A percentile compares a stretch with the other conserved stretches of the same genome.
Evolutionary conservation across 2,329 filamentous ascomycete species (phyloP).

Genomic region (Colletotrichum ledebouriae): DNA sequence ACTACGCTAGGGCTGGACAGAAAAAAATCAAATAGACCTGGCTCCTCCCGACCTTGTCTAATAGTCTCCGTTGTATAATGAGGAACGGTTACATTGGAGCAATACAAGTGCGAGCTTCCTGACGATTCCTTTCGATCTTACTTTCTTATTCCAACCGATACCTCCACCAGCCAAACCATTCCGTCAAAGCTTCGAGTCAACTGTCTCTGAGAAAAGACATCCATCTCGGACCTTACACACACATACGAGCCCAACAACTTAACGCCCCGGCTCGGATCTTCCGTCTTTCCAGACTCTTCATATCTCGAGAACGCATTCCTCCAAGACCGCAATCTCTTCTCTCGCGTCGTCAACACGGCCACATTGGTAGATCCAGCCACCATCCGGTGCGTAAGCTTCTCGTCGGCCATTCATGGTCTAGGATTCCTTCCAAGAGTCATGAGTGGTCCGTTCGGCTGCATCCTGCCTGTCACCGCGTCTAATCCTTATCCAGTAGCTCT

Average conservation of each 20-base stretch:
- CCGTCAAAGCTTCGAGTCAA: conserved; percentile 25
- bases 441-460: conserved; percentile 38
- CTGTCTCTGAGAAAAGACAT: background rate
- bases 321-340: background rate
- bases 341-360: background rate
- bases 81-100: conserved; percentile 36
- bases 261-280: background rate
- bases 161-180: conserved; percentile 14
- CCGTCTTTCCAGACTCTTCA: background rate
- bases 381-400: conserved; percentile 29
- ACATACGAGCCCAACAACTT: conserved; percentile 16
- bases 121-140: conserved; percentile 25
- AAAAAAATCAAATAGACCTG: conserved; percentile 43
- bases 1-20: conserved; percentile 38
- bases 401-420: conserved; percentile 31
- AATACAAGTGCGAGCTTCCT: conserved; percentile 27
- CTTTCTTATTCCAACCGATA: conserved; percentile 27
- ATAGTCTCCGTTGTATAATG: conserved; percentile 30
- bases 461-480: conserved; percentile 38
- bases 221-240: conserved; percentile 1
- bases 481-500: conserved; percentile 33
- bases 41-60: conserved; percentile 38
- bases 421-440: conserved; percentile 28
- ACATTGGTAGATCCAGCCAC: conserved; percentile 16
- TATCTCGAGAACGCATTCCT: background rate